Evolutionary conservation across 176 grass and related monocot genomes (phyloP).

Genomic region (Phyllostachys edulis): DNA sequence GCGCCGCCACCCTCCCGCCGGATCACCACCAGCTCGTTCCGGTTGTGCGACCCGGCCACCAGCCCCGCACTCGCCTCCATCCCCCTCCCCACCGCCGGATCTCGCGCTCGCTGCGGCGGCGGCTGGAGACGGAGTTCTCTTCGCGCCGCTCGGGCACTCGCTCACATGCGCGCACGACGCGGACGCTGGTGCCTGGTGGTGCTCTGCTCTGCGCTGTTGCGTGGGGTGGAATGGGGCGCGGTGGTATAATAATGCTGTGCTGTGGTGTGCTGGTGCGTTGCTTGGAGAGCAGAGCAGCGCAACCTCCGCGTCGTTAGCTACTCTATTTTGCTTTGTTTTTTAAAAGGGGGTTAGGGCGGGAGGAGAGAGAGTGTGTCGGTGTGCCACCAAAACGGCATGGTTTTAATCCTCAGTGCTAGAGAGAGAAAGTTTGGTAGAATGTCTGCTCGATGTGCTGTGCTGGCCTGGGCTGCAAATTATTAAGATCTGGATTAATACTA

Average conservation of each 20-base stretch:
- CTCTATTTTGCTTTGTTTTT: background rate
- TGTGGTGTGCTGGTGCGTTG: constrained; percentile 23
- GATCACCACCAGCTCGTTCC: constrained; percentile 78
- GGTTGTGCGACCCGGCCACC: constrained; percentile 71
- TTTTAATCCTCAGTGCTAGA: background rate
- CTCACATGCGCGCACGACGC: constrained; percentile 1
- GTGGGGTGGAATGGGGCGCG: background rate
- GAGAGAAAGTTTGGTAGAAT: background rate
- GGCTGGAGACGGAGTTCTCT: background rate
- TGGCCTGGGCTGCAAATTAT: background rate
- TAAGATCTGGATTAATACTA: background rate
- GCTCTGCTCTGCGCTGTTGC: background rate
- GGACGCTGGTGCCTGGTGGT: background rate
- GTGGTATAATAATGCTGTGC: constrained; percentile 25
- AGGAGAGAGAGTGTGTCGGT: background rate
- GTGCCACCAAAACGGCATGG: background rate
- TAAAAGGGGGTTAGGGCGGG: too few species aligned
- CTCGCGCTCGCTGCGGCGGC: background rate
- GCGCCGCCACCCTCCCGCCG: constrained; percentile 29
- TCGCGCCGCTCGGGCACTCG: background rate
- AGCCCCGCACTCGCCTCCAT: constrained; percentile 73
- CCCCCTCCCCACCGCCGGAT: background rate
- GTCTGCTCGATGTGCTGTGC: background rate
- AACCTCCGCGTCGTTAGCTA: constrained; percentile 23
- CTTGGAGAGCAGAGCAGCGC: constrained; percentile 18